Conservation (phyloP, 805 yeast genomes). For the Komagataella ulmi region DNA sequence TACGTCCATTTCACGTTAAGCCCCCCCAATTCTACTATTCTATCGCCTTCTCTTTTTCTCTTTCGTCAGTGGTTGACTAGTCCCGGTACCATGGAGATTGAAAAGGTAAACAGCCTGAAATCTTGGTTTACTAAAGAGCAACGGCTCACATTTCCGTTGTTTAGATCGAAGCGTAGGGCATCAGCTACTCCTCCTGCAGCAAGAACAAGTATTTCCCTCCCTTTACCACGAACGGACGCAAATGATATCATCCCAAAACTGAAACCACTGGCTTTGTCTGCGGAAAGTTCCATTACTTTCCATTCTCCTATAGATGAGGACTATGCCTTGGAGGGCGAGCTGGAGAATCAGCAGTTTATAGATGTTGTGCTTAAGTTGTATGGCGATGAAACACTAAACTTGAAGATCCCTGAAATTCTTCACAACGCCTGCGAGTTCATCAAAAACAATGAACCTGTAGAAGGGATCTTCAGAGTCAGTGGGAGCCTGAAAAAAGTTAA, state of each 20-base stretch:
- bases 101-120: background rate
- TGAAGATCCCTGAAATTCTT: slow-evolving; percentile 16
- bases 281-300: background rate
- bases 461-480: slow-evolving; percentile 24
- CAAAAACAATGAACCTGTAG: slow-evolving; percentile 10
- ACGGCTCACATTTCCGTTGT: background rate
- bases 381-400: slow-evolving; percentile 1
- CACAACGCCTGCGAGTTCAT: slow-evolving; percentile 18
- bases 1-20: background rate
- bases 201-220: background rate
- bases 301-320: background rate
- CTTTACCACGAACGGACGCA: background rate
- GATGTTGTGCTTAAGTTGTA: background rate
- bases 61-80: background rate
- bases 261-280: background rate
- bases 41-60: background rate
- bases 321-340: background rate
- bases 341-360: background rate
- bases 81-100: background rate
- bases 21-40: background rate
- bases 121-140: background rate
- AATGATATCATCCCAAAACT: background rate
- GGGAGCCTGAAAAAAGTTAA: slow-evolving; percentile 20
- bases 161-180: background rate
- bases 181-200: background rate